phyloP scores from a whole-genome alignment of 2,329 filamentous ascomycete genomes.

The Fusarium sp. region DNA sequence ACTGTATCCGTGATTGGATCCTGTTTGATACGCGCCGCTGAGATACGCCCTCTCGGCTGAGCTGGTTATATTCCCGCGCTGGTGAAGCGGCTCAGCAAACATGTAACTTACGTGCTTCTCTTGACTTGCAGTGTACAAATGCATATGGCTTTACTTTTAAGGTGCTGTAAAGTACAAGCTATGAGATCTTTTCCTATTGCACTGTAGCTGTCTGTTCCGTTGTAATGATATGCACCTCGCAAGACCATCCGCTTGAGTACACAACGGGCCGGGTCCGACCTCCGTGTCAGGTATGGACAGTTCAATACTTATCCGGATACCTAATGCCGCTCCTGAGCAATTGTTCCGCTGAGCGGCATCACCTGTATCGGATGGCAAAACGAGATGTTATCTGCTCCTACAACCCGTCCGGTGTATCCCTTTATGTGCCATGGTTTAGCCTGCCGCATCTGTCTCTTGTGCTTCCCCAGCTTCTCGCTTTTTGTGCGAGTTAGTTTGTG shows the following conservation, averaged over 20 bases:
- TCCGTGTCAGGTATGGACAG: background rate
- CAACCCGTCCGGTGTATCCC: background rate
- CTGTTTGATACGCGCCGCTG: background rate
- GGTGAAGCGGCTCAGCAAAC: background rate
- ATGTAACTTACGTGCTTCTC: background rate
- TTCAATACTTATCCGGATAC: background rate
- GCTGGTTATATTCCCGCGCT: background rate
- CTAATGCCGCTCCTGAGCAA: background rate
- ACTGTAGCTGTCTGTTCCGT: background rate
- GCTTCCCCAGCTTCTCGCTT: background rate
- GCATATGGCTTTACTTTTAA: too few relatives aligned
- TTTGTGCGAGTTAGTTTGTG: background rate
- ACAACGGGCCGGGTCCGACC: background rate
- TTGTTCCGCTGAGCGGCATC: background rate
- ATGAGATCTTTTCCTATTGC: background rate
- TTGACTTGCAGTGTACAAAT: background rate
- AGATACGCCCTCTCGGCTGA: background rate
- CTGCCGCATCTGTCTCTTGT: conserved; percentile 6
- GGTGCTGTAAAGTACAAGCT: background rate
- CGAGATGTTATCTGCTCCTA: background rate
- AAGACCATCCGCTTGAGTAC: background rate
- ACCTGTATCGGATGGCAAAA: too few relatives aligned
- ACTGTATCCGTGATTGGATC: background rate
- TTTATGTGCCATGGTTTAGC: background rate
- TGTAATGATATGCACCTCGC: background rate